Percentiles rank a stretch among this genome's conserved stretches.
Conservation (phyloP, 1,284 basidiomycete genomes). For the Vanrija sp. region DNA sequence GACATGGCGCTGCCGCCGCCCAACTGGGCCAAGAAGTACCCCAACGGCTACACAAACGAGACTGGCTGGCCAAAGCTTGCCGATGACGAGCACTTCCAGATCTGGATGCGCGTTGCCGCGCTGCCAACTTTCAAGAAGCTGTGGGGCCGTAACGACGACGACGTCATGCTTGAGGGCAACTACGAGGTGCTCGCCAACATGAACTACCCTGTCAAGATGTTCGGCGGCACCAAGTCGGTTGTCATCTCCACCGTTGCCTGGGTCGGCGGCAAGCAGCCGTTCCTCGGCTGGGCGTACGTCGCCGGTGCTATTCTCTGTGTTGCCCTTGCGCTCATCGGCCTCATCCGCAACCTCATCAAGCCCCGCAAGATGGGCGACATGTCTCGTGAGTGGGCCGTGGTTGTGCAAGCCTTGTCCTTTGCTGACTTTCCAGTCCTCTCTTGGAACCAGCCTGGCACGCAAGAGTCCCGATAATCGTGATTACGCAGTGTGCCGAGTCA, state of each 20-base stretch:
- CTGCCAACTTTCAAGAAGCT: slow-evolving; percentile 95
- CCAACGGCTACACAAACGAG: slow-evolving; percentile 66
- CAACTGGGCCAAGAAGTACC: slow-evolving; percentile 74
- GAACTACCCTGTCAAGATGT: slow-evolving; percentile 90
- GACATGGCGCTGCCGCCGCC: slow-evolving; percentile 79
- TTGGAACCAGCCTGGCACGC: slow-evolving; percentile 62
- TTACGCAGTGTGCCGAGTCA: not conserved
- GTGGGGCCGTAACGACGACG: slow-evolving; percentile 83
- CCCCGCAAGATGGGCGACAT: slow-evolving; percentile 67
- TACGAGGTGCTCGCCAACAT: slow-evolving; percentile 76
- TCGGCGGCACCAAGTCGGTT: slow-evolving; percentile 91
- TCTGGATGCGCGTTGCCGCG: slow-evolving; percentile 99
- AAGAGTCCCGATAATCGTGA: not conserved
- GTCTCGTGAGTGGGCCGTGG: slow-evolving; percentile 21
- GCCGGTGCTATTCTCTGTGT: slow-evolving; percentile 84
- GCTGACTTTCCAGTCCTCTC: slow-evolving; percentile 59
- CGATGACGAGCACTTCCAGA: slow-evolving; percentile 90
- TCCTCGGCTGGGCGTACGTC: slow-evolving; percentile 96
- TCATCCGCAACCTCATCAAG: slow-evolving; percentile 86
- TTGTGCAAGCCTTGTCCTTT: not conserved
- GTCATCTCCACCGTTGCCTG: slow-evolving; percentile 96
- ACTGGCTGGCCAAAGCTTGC: slow-evolving; percentile 72
- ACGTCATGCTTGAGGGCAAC: slow-evolving; percentile 65
- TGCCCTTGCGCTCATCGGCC: slow-evolving; percentile 78
- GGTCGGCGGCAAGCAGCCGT: slow-evolving; percentile 90